Conservation (phyloP, 1,284 basidiomycete genomes). For the Malassezia restricta region DNA sequence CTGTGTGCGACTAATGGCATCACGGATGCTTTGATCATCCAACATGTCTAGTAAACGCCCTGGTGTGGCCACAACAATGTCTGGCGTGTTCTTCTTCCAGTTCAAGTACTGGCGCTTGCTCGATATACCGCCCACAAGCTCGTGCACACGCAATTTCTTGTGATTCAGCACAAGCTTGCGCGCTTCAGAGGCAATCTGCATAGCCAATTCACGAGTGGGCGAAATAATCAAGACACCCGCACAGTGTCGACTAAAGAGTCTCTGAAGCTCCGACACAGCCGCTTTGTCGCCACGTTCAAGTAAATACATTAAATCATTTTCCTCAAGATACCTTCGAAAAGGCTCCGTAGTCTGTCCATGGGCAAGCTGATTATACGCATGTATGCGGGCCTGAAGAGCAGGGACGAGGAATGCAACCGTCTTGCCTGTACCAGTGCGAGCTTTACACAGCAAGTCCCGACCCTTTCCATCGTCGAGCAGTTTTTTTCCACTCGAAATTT, state of each 20-base stretch:
- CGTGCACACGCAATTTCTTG: constrained; percentile 50
- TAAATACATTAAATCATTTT: background rate
- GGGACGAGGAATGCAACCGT: constrained; percentile 46
- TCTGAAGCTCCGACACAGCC: background rate
- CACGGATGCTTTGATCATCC: constrained; percentile 38
- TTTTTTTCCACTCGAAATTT: constrained; percentile 33
- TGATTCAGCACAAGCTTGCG: constrained; percentile 59
- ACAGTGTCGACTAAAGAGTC: constrained; percentile 25
- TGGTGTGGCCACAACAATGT: constrained; percentile 85
- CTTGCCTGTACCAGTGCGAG: constrained; percentile 46
- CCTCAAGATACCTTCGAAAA: background rate
- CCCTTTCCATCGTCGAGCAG: constrained; percentile 35
- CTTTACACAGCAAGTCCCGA: constrained; percentile 44
- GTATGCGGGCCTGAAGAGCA: constrained; percentile 40
- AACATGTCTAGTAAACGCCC: constrained; percentile 76
- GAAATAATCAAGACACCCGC: constrained; percentile 75
- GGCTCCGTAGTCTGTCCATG: background rate
- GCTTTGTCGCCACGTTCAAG: background rate
- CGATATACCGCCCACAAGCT: constrained; percentile 70
- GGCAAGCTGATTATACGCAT: constrained; percentile 28
- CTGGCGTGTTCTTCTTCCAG: constrained; percentile 58
- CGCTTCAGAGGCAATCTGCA: constrained; percentile 82
- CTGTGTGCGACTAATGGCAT: constrained; percentile 48
- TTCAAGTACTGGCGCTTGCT: constrained; percentile 59
- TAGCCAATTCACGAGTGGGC: constrained; percentile 85